A percentile compares a stretch with the other conserved stretches of the same genome.
phyloP scores from a whole-genome alignment of 2,329 filamentous ascomycete genomes.

The Dothistroma septosporum region DNA sequence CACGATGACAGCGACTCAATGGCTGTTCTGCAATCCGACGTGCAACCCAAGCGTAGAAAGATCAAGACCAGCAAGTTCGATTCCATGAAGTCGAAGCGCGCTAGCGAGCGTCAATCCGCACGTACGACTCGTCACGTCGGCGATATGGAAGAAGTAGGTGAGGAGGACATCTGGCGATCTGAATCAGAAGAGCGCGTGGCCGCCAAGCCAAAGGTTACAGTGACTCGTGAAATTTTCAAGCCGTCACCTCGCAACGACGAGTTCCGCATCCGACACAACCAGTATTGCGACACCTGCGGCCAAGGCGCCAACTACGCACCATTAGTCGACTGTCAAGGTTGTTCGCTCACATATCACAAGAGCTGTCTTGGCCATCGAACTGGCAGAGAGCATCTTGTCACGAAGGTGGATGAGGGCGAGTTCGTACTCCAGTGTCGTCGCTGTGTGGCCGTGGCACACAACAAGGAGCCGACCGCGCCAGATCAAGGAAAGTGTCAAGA shows the following conservation, averaged over 20 bases:
- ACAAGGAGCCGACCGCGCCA: slow-evolving; percentile 67
- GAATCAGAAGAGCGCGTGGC: slow-evolving; percentile 39
- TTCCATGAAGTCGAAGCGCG: neutral
- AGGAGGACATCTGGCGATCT: slow-evolving; percentile 54
- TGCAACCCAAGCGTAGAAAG: slow-evolving; percentile 40
- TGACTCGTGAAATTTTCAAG: slow-evolving; percentile 68
- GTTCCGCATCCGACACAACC: slow-evolving; percentile 68
- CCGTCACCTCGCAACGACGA: slow-evolving; percentile 56
- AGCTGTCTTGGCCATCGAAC: slow-evolving; percentile 71
- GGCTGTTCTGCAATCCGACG: slow-evolving; percentile 39
- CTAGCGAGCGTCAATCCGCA: slow-evolving; percentile 41
- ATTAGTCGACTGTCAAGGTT: slow-evolving; percentile 87
- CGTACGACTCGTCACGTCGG: slow-evolving; percentile 44
- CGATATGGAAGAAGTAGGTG: slow-evolving; percentile 52
- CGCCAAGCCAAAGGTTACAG: slow-evolving; percentile 53
- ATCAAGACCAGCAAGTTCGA: slow-evolving; percentile 20
- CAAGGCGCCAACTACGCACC: slow-evolving; percentile 58
- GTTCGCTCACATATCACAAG: slow-evolving; percentile 78
- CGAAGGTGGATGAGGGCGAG: slow-evolving; percentile 69
- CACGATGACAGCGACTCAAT: slow-evolving; percentile 26
- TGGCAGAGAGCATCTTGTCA: slow-evolving; percentile 78
- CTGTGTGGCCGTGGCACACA: slow-evolving; percentile 66
- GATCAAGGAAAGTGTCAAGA: slow-evolving; percentile 66
- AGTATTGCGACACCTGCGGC: slow-evolving; percentile 69
- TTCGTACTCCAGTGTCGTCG: slow-evolving; percentile 89